Conservation (phyloP, 768 basidiomycete genomes). For the Mycena vulgaris region DNA sequence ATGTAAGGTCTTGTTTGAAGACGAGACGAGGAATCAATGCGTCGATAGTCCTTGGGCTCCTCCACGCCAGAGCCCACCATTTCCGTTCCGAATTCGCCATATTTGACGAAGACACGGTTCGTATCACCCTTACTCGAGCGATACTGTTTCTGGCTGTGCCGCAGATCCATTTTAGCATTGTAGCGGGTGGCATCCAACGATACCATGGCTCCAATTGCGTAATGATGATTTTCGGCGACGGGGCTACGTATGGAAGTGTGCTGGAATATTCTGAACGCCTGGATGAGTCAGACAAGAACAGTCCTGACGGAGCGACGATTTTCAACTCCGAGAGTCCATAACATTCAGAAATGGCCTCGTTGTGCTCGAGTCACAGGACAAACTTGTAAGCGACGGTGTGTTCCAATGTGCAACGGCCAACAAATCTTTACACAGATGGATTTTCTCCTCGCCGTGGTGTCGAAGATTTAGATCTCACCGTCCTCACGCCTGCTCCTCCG, state of each 20-base stretch:
- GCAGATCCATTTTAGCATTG: slow-evolving; percentile 17
- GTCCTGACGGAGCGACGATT: slow-evolving; percentile 10
- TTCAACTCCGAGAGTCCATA: slow-evolving; percentile 10
- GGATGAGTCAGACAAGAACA: slow-evolving; percentile 11
- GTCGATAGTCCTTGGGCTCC: slow-evolving; percentile 23
- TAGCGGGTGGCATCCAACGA: slow-evolving; percentile 11
- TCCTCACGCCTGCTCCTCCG: neutral
- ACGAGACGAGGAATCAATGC: neutral
- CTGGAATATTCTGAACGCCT: slow-evolving; percentile 18
- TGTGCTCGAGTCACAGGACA: slow-evolving; percentile 15
- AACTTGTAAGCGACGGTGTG: slow-evolving; percentile 9
- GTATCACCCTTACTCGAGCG: neutral
- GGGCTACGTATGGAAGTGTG: slow-evolving; percentile 23
- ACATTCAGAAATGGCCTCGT: slow-evolving; percentile 17
- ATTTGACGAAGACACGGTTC: slow-evolving; percentile 21
- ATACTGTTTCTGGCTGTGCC: neutral
- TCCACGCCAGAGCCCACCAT: slow-evolving; percentile 18
- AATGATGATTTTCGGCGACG: slow-evolving; percentile 22
- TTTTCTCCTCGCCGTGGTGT: slow-evolving; percentile 16
- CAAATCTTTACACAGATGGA: neutral
- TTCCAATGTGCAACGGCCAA: neutral
- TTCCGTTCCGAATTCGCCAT: slow-evolving; percentile 14
- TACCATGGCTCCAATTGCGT: slow-evolving; percentile 13
- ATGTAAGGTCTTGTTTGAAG: neutral
- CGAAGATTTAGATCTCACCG: slow-evolving; percentile 25